A percentile compares a stretch with the other conserved stretches of the same genome.
phyloP scores from a whole-genome alignment of 176 grass and related monocot species.

The Aechmea fasciata region DNA sequence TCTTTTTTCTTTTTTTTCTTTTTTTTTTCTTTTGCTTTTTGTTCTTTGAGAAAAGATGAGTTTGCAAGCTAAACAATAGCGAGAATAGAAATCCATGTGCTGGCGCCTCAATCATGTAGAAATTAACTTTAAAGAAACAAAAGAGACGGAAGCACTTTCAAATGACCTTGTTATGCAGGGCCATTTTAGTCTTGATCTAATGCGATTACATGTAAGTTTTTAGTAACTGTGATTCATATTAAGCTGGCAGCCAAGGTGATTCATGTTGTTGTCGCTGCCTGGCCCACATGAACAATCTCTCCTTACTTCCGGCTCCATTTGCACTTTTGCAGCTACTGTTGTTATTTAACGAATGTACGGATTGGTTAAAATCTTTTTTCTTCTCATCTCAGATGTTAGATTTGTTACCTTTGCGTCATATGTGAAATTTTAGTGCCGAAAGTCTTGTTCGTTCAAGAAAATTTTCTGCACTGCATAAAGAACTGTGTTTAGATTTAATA shows the following conservation, averaged over 20 bases:
- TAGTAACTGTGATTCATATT: not conserved
- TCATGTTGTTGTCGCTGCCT: not conserved
- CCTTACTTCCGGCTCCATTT: not conserved
- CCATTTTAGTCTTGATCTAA: not conserved
- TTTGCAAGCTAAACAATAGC: not conserved
- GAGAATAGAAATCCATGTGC: too few species aligned
- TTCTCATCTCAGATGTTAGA: not conserved
- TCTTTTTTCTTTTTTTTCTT: slow-evolving; percentile 1
- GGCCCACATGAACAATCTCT: not conserved
- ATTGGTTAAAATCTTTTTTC: not conserved
- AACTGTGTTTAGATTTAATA: too few species aligned
- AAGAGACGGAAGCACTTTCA: not conserved
- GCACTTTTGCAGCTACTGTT: not conserved
- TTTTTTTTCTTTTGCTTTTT: slow-evolving; percentile 3
- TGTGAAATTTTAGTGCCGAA: too few species aligned
- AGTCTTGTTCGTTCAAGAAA: too few species aligned
- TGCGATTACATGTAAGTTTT: not conserved
- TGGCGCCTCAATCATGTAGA: not conserved
- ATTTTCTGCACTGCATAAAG: too few species aligned
- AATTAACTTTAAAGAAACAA: not conserved
- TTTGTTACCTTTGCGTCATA: not conserved
- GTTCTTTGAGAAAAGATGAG: not conserved
- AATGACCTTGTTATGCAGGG: not conserved
- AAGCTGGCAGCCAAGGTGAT: not conserved
- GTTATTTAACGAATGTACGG: not conserved